A percentile compares a stretch with the other conserved stretches of the same genome.
phyloP scores from a whole-genome alignment of 176 grass and related monocot genomes.

The Dactylis glomerata region DNA sequence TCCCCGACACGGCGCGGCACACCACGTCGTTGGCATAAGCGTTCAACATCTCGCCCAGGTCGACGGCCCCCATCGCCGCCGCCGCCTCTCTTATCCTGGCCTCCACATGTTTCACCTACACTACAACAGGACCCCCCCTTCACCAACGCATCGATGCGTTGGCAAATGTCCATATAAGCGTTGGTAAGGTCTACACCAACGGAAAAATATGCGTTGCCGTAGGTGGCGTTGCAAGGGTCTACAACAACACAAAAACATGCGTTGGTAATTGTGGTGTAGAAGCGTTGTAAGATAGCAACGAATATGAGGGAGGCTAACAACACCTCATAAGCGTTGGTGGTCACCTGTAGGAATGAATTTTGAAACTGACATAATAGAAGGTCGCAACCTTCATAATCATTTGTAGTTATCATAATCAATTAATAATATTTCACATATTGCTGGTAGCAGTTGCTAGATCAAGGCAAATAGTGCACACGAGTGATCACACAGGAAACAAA shows the following conservation, averaged over 20 bases:
- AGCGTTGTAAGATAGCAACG: too few relatives aligned
- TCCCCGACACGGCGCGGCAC: constrained; percentile 30
- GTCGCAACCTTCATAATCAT: too few relatives aligned
- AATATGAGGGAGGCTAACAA: too few relatives aligned
- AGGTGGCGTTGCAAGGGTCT: too few relatives aligned
- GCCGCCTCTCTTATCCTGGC: background rate
- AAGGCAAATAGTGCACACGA: background rate
- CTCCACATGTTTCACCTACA: background rate
- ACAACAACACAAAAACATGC: too few relatives aligned
- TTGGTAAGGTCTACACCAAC: too few relatives aligned
- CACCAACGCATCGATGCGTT: background rate
- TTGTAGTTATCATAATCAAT: background rate
- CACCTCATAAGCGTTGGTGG: background rate
- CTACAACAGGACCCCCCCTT: background rate
- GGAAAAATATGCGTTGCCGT: too few relatives aligned
- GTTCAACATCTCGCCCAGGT: constrained; percentile 18
- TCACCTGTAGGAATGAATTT: background rate
- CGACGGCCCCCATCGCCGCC: background rate
- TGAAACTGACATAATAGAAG: background rate
- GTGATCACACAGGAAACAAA: background rate
- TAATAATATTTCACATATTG: background rate
- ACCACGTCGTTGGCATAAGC: constrained; percentile 14
- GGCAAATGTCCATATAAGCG: too few relatives aligned
- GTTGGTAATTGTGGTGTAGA: too few relatives aligned
- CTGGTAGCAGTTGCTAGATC: accelerated